A percentile compares a stretch with the other conserved stretches of the same genome.
phyloP scores from a whole-genome alignment of 2,329 filamentous ascomycete species.

The Sclerotinia glacialis region DNA sequence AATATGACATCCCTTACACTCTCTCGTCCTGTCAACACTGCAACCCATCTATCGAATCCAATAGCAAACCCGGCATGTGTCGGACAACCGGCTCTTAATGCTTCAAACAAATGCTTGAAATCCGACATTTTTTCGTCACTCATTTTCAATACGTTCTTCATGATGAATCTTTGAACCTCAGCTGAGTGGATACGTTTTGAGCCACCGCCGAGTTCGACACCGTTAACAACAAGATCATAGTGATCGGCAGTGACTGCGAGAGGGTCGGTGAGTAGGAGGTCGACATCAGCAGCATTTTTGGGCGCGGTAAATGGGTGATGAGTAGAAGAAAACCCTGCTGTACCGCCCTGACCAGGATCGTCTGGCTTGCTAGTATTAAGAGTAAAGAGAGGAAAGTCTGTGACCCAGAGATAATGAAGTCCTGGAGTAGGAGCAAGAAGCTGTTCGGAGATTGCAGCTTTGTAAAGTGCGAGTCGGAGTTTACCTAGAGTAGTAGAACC shows the following conservation, averaged over 20 bases:
- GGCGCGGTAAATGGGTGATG: constrained; percentile 97
- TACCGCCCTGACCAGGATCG: constrained; percentile 66
- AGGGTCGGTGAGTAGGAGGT: constrained; percentile 70
- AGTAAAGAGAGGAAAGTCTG: constrained; percentile 89
- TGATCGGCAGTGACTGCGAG: constrained; percentile 75
- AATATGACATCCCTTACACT: constrained; percentile 92
- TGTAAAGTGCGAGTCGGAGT: constrained; percentile 37
- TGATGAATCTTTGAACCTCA: constrained; percentile 77
- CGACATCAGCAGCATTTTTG: constrained; percentile 66
- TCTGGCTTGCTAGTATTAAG: constrained; percentile 52
- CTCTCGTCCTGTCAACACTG: constrained; percentile 71
- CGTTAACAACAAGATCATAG: constrained; percentile 95
- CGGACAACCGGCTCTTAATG: constrained; percentile 80
- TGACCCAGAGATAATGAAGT: constrained; percentile 77
- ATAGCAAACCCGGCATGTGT: constrained; percentile 92
- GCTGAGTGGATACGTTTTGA: constrained; percentile 88
- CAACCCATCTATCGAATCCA: constrained; percentile 83
- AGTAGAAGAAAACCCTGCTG: constrained; percentile 76
- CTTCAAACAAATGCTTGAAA: constrained; percentile 81
- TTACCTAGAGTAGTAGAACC: constrained; percentile 59
- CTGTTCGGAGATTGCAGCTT: constrained; percentile 32
- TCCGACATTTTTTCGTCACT: constrained; percentile 45
- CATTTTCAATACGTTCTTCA: constrained; percentile 73
- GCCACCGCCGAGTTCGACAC: constrained; percentile 89
- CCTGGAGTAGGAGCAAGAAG: constrained; percentile 36